These are phyloP conservation scores for Ogataea saltuana DNA, from an alignment of 805 yeast genomes.

Conservation along the genomic window DNA sequence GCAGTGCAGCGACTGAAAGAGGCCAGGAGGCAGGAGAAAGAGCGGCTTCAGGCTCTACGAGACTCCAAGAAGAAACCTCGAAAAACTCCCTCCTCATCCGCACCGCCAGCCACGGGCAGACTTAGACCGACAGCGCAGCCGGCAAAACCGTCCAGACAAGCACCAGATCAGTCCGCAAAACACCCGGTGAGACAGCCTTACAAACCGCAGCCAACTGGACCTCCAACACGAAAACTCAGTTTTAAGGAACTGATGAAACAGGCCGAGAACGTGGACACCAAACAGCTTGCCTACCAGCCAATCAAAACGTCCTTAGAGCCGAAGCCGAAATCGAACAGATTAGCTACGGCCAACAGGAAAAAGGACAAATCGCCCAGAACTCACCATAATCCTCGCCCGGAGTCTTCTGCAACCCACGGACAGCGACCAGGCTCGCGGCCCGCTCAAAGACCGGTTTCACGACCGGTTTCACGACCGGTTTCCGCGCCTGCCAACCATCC, in stretches of 20 bases:
- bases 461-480: not conserved
- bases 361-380: too few relatives aligned
- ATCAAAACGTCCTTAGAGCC: slow-evolving; percentile 18
- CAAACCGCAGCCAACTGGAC: slow-evolving; percentile 1
- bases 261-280: slow-evolving; percentile 60
- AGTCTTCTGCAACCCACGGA: too few relatives aligned
- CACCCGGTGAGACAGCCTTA: slow-evolving; percentile 7
- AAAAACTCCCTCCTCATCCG: slow-evolving; percentile 6
- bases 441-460: slow-evolving; percentile 2
- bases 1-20: slow-evolving; percentile 72
- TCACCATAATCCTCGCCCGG: too few relatives aligned
- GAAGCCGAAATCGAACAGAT: slow-evolving; percentile 1
- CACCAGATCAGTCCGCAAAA: too few relatives aligned
- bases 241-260: slow-evolving; percentile 70
- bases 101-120: slow-evolving; percentile 2
- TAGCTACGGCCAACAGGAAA: too few relatives aligned
- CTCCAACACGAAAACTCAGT: slow-evolving; percentile 43
- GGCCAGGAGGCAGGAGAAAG: slow-evolving; percentile 57
- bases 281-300: slow-evolving; percentile 39
- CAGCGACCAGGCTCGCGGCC: too few relatives aligned
- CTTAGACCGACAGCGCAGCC: slow-evolving; percentile 11
- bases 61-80: slow-evolving; percentile 21
- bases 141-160: slow-evolving; percentile 11
- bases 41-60: slow-evolving; percentile 39
- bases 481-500: not conserved